Evolutionary conservation across 306 rosid species (phyloP), one percentile per base, ranked within the genome.

Genomic region (Cucurbita ficifolia): DNA sequence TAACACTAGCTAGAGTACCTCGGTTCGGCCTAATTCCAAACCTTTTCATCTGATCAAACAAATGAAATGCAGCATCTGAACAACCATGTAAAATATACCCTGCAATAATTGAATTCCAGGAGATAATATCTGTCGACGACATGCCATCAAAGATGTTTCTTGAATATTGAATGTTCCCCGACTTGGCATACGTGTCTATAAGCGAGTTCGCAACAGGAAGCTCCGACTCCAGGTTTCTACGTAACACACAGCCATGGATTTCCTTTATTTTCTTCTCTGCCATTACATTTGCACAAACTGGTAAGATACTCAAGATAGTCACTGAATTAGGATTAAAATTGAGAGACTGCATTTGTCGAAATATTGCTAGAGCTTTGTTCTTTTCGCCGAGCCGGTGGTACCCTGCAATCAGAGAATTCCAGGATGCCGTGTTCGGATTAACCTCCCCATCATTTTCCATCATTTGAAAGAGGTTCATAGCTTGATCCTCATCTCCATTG

Each of bases 381-480:
- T 83, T 87, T 72, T 87, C 84, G 71, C 95, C 90, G 72, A 75
- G 86, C 74, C 83, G 96, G 59, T 84, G 79, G 76, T 82, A 94
- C 63, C 99, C 96, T 33, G 98, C 81, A 56, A 94, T 82, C 29
- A 94, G 83, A 67, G 98, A 82, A 71, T 94, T 94, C 98, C 98
- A 90, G 1, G 98, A 86, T 36, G 98, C 97, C 6, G 86, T 81
- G 71, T 85, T 85, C 48, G 84, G 92, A 79, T 86, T 86, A 75
- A 87, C 57, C 76, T 86, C 88, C 77, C 96, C 91, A 67, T 90
- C 89, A 50, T 82, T 82, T 83, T 90, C 98, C 82, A 94, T 86
- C 48, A 83, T 85, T 58, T 79, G 89, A 68, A 94, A 94, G 70
- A 90, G 87, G 85, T 86, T 87, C 85, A 86, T 55, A 1, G 98